Base-by-base conservation (phyloP, 2,329 filamentous ascomycete genomes). In the Emydomyces testavorans region DNA sequence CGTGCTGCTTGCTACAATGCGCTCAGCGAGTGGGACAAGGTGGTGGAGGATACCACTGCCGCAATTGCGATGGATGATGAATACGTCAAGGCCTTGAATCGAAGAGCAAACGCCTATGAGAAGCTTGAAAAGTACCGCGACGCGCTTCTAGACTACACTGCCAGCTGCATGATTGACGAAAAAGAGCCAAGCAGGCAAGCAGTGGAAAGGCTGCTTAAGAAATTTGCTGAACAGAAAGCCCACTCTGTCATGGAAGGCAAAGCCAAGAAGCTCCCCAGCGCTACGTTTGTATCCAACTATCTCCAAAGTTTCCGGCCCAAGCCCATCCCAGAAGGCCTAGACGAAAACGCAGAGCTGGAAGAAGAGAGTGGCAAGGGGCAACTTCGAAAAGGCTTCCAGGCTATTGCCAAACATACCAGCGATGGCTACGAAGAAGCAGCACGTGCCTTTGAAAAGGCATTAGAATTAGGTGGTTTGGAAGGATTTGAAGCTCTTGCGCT, bases 231-330 rank as follows among this genome's bases (percentile, higher is more conserved):
- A 70, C 77, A 85, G 56, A 95, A 95, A 74, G 90, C 85, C 55
- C 88, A 90, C 71, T 81, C 80, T 54, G 94, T 98, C 62, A 75
- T 98, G 48, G 79, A 77, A 60, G 76, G 77, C 51, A 90, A 89
- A 67, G 76, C 77, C 58, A 84, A 87, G 71, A 90, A 86, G 71
- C 77, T 98, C 43, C 92, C 92, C 16, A 95, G 89, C 68, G 84
- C 92, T 24, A 95, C 89, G 10, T 98, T 96, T 59, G 89, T 98
- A 56, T 87, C 88, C 63, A 98, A 98, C 75, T 98, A 98, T 68
- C 82, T 98, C 26, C 90, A 96, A 71, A 96, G 90, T 72, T 98
- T 98, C 83, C 84, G 92, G 52, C 75, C 81, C 50, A 85, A 84
- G 71, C 74, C 80, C 40, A 77, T 86, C 1, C 90, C 92, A 3